Evolutionary conservation across 306 rosid species (phyloP).

Genomic region (Cicer yamashitae): DNA sequence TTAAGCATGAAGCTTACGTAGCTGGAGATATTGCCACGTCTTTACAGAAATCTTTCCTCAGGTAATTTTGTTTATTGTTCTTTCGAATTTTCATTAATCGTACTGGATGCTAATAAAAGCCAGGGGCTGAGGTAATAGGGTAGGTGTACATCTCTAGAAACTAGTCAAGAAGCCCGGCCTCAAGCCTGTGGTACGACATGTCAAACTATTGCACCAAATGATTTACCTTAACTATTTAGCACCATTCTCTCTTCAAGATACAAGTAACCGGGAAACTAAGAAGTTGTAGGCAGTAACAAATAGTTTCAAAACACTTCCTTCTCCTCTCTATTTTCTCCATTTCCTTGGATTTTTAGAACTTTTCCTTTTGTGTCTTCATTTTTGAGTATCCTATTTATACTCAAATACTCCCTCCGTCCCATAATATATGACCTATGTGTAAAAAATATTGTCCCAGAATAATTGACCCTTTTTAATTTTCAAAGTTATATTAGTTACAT

Average conservation of each 20-base stretch:
- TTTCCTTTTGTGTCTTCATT: slow-evolving; percentile 34
- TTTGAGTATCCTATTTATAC: slow-evolving; percentile 21
- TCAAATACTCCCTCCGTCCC: neutral
- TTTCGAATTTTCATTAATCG: slow-evolving; percentile 35
- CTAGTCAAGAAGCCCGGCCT: slow-evolving; percentile 34
- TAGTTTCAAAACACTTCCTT: slow-evolving; percentile 22
- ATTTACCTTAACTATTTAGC: slow-evolving; percentile 35
- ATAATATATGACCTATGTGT: too few relatives aligned
- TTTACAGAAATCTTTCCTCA: slow-evolving; percentile 75
- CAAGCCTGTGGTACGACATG: slow-evolving; percentile 26
- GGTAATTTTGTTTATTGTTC: slow-evolving; percentile 54
- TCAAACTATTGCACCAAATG: slow-evolving; percentile 35
- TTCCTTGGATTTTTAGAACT: slow-evolving; percentile 30
- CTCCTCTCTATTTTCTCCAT: neutral
- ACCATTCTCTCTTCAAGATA: slow-evolving; percentile 33
- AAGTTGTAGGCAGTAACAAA: slow-evolving; percentile 8
- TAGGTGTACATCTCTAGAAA: slow-evolving; percentile 32
- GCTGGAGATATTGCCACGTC: slow-evolving; percentile 87
- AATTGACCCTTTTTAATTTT: too few relatives aligned
- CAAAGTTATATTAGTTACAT: too few relatives aligned
- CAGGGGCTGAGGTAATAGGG: slow-evolving; percentile 36
- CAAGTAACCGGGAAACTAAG: slow-evolving; percentile 21
- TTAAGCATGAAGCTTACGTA: slow-evolving; percentile 69
- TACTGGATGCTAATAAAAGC: slow-evolving; percentile 39
- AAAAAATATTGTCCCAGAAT: too few relatives aligned